phyloP scores from a whole-genome alignment of 371 early-diverging fungal species.

The Rhizopus delemar region DNA sequence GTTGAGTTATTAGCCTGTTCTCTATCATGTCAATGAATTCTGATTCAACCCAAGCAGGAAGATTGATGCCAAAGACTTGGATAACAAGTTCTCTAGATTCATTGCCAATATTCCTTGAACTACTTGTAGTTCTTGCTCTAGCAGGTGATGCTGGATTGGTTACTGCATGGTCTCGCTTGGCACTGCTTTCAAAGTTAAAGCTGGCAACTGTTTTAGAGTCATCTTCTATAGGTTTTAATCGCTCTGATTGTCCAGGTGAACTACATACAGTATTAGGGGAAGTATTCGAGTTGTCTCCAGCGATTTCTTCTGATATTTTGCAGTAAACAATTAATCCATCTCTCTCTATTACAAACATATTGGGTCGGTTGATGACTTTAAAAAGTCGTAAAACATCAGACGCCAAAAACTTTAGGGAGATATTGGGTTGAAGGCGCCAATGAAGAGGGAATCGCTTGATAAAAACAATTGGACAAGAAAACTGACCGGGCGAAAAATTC shows the following conservation, averaged over 20 bases:
- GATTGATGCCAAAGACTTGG: conserved; percentile 74
- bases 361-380: conserved; percentile 69
- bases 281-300: conserved; percentile 2
- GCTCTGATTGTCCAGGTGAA: conserved; percentile 13
- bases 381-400: conserved; percentile 61
- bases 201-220: conserved; percentile 14
- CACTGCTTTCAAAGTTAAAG: background rate
- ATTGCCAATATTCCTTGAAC: conserved; percentile 5
- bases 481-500: conserved; percentile 64
- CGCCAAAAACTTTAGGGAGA: conserved; percentile 65
- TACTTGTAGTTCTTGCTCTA: conserved; percentile 19
- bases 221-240: conserved; percentile 14
- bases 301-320: conserved; percentile 41
- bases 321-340: conserved; percentile 55
- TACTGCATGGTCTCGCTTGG: conserved; percentile 15
- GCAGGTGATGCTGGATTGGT: conserved; percentile 17
- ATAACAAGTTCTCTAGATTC: conserved; percentile 59
- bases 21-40: conserved; percentile 73
- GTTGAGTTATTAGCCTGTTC: conserved; percentile 57
- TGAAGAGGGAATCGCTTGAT: conserved; percentile 71
- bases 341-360: conserved; percentile 72
- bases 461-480: conserved; percentile 71
- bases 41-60: conserved; percentile 64
- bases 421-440: conserved; percentile 70
- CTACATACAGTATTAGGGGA: conserved; percentile 18